These are phyloP conservation scores for Cubamyces sp. DNA, from an alignment of 768 basidiomycete genomes.

Conservation along the genomic window DNA sequence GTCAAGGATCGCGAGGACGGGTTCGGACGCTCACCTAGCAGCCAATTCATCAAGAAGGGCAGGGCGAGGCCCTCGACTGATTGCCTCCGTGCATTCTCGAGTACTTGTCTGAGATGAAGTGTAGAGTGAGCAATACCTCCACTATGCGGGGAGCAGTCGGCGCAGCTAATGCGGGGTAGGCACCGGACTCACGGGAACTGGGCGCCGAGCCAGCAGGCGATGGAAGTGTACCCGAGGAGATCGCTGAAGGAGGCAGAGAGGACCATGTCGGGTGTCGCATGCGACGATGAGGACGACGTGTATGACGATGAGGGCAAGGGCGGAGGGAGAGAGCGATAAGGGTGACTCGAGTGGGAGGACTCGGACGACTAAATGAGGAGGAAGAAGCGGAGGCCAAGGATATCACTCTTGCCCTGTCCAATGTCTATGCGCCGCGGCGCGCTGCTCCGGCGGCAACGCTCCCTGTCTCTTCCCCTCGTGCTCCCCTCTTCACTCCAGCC, in stretches of 20 bases:
- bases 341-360: constrained; percentile 6
- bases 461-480: neutral
- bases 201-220: constrained; percentile 82
- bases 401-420: neutral
- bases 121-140: neutral
- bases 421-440: neutral
- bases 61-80: constrained; percentile 91
- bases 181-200: constrained; percentile 78
- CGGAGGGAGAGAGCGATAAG: constrained; percentile 3
- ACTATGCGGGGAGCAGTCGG: neutral
- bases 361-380: no score
- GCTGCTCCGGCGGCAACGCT: constrained; percentile 5
- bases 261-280: constrained; percentile 30
- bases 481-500: neutral
- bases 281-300: constrained; percentile 18
- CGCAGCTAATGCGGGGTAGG: constrained; percentile 13
- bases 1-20: constrained; percentile 15
- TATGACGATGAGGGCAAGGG: neutral
- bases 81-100: constrained; percentile 74
- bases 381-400: neutral
- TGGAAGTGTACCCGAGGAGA: constrained; percentile 69
- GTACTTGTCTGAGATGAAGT: constrained; percentile 63
- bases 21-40: constrained; percentile 63
- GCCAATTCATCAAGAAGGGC: constrained; percentile 93
- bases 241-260: constrained; percentile 52